Conservation (phyloP, 352 stramenopile species). For the Globisporangium sylvaticum region DNA sequence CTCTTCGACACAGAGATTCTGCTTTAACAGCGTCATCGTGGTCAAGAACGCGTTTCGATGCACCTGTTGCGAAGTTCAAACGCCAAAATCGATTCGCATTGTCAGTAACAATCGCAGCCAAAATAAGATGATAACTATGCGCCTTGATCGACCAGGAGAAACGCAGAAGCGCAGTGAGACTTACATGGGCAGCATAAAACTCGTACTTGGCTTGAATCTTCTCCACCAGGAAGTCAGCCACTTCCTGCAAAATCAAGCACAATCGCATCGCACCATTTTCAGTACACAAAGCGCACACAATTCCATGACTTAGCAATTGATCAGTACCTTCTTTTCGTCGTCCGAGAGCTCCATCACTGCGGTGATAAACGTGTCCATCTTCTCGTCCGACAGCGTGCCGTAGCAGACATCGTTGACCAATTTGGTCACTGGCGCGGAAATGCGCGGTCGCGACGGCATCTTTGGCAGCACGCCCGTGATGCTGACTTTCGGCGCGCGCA, state of each 20-base stretch:
- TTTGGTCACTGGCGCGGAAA: constrained; percentile 58
- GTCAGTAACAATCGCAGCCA: not conserved
- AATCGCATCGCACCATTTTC: not conserved
- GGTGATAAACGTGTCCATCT: constrained; percentile 61
- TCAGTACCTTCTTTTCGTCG: constrained; percentile 61
- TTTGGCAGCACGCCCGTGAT: constrained; percentile 75
- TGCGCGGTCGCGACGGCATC: constrained; percentile 50
- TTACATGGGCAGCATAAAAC: constrained; percentile 74
- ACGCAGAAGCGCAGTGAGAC: not conserved
- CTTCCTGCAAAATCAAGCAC: constrained; percentile 32
- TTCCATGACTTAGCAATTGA: not conserved
- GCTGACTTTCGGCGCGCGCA: constrained; percentile 67
- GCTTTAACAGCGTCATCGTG: constrained; percentile 69
- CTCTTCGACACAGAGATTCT: constrained; percentile 74
- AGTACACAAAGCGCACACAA: not conserved
- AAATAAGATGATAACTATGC: not conserved
- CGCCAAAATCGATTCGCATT: not conserved
- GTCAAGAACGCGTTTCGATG: constrained; percentile 73
- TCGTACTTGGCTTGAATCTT: constrained; percentile 82
- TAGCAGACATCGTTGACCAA: constrained; percentile 85
- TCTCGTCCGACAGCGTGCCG: constrained; percentile 66
- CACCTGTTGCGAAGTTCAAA: constrained; percentile 31
- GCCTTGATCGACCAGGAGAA: not conserved
- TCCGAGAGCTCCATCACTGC: constrained; percentile 63
- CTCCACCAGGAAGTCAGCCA: constrained; percentile 80